phyloP scores from a whole-genome alignment of 2,329 filamentous ascomycete species.

The Diaporthe sp. region DNA sequence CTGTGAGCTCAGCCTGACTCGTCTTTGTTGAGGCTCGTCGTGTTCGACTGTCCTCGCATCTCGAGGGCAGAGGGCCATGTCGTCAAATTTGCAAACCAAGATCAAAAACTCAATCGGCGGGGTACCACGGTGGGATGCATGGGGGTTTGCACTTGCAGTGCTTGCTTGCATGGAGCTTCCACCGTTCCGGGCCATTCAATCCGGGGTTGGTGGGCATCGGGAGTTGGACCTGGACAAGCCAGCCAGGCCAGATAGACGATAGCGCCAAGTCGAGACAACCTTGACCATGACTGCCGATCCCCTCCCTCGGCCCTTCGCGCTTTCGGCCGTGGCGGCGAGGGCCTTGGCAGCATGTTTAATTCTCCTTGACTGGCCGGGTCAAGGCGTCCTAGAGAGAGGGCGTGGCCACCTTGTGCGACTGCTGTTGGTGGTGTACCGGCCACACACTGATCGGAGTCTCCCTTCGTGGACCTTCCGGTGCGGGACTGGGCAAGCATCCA shows the following conservation, averaged over 20 bases:
- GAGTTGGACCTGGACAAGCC: not conserved
- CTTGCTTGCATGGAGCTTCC: slow-evolving; percentile 13
- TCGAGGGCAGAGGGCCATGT: not conserved
- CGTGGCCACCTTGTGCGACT: not conserved
- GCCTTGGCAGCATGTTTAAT: not conserved
- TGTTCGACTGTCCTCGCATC: not conserved
- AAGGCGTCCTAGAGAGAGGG: not conserved
- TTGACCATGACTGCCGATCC: slow-evolving; percentile 7
- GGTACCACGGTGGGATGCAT: not conserved
- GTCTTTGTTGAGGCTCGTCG: not conserved
- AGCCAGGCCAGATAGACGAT: no score
- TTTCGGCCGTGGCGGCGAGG: slow-evolving; percentile 20
- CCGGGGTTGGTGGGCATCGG: not conserved
- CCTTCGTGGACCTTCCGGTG: slow-evolving; percentile 4
- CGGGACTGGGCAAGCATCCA: not conserved
- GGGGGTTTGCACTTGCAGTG: not conserved
- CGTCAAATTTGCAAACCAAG: not conserved
- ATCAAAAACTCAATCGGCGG: slow-evolving; percentile 7
- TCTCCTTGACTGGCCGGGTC: not conserved
- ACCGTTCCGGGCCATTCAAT: not conserved
- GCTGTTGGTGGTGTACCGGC: not conserved
- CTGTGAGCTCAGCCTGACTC: not conserved
- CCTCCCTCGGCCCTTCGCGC: slow-evolving; percentile 38
- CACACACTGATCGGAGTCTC: not conserved
- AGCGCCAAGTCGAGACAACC: not conserved